Conservation (phyloP, 768 basidiomycete genomes). For the Boletus sp. region DNA sequence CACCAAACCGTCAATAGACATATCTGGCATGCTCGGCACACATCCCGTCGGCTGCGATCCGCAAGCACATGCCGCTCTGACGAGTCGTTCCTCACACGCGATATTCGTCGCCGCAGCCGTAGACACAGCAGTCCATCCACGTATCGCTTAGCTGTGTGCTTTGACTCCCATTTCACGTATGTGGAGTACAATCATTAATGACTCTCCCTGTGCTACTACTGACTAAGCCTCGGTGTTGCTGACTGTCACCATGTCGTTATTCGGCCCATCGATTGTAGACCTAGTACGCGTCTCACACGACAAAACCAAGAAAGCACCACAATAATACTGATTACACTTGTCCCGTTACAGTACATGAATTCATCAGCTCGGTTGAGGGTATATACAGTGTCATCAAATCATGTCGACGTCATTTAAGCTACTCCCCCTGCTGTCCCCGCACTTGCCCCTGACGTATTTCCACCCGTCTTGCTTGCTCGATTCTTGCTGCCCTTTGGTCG, state of each 20-base stretch:
- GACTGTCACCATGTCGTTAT: neutral
- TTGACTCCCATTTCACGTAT: no score
- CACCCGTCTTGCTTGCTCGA: slow-evolving; percentile 22
- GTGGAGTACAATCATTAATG: neutral
- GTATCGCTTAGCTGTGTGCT: no score
- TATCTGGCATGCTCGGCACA: no score
- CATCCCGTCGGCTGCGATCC: no score
- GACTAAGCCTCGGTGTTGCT: slow-evolving; percentile 14
- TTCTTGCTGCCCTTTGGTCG: slow-evolving; percentile 75
- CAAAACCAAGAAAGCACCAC: neutral
- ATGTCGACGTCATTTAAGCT: neutral
- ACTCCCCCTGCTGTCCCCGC: slow-evolving; percentile 5
- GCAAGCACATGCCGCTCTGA: no score
- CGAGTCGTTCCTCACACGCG: no score
- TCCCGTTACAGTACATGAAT: no score
- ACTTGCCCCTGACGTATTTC: slow-evolving; percentile 9
- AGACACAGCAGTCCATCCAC: no score
- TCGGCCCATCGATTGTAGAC: neutral
- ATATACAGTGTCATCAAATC: neutral
- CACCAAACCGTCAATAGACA: no score
- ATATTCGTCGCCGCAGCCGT: no score
- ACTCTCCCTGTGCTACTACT: neutral
- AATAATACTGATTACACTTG: no score
- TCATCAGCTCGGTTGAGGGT: slow-evolving; percentile 9
- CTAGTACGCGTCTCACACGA: slow-evolving; percentile 1